Evolutionary conservation across 2,329 filamentous ascomycete species (phyloP), one percentile per base, ranked within the genome.

Genomic region (Aspergillus latus): DNA sequence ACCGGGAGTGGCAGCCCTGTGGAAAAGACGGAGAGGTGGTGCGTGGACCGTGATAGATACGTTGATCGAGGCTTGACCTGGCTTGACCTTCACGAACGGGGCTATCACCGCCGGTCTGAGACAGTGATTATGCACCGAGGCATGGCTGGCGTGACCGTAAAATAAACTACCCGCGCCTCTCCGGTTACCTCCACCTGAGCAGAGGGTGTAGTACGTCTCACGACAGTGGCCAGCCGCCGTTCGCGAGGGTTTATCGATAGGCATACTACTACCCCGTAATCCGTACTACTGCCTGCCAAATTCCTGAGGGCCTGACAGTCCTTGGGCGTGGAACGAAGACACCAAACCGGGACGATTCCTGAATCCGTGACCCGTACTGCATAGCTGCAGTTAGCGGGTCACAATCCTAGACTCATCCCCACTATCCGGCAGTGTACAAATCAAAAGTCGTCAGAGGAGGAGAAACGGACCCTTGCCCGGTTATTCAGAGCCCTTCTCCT

Each of bases 241-340:
- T 58, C 36, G 48, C 44, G 36, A 52, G 15, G 39, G 54, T 37
- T 37, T 34, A 47, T 52, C 40, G 29, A 52, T 47, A 52, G 29
- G 26, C 21, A 21, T 21, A 21, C 21, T n/a, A n/a, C n/a, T 21
- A 21, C 21, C 21, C 21, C 21, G 21, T 21, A 21, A 21, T 21
- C 21, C 21, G 21, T 21, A 21, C 32, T 32, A 29, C 37, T 48
- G 46, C 26, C 36, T 36, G 51, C 59, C 44, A 53, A 48, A 29
- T 13, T 10, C 26, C 9, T 26, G n/a, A 32, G 28, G 57, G 44
- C 29, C 29, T 47, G 44, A 29, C 26, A 32, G 65, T 67, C 39
- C 65, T 66, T 62, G 62, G 65, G 62, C 62, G 62, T 68, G 62
- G 62, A 64, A 54, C 59, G 46, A 57, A 56, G 54, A 54, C 47